These are phyloP conservation scores for Saturnispora galanensis DNA, from an alignment of 805 yeast genomes.

Conservation along the genomic window DNA sequence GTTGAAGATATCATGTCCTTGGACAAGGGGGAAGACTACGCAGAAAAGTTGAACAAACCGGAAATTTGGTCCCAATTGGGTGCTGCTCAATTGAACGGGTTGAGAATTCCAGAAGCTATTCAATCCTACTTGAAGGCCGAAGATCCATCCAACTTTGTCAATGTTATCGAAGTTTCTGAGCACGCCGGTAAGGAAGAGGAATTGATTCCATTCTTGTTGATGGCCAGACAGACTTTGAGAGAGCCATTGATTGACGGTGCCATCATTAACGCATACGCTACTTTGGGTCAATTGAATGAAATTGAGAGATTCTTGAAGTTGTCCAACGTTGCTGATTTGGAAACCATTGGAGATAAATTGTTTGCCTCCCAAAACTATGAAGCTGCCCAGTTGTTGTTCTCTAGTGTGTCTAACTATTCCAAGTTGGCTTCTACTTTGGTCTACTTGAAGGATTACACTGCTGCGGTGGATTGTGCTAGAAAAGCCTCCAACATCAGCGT, in stretches of 20 bases:
- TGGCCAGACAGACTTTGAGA: conserved; percentile 87
- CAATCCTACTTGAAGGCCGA: conserved; percentile 85
- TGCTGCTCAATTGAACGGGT: conserved; percentile 89
- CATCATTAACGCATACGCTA: conserved; percentile 77
- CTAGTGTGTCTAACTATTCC: conserved; percentile 85
- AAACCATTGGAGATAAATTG: conserved; percentile 83
- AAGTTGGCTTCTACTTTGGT: conserved; percentile 96
- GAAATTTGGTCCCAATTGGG: conserved; percentile 94
- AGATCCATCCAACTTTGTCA: conserved; percentile 82
- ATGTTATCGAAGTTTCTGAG: conserved; percentile 89
- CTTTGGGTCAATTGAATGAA: conserved; percentile 62
- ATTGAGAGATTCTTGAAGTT: conserved; percentile 78
- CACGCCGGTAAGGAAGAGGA: conserved; percentile 96
- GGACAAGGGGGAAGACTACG: conserved; percentile 90
- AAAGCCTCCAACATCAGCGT: conserved; percentile 89
- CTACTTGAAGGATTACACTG: conserved; percentile 82
- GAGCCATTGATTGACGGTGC: conserved; percentile 94
- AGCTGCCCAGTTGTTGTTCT: conserved; percentile 84
- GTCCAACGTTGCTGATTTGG: conserved; percentile 88
- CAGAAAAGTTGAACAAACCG: conserved; percentile 77
- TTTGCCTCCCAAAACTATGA: conserved; percentile 73
- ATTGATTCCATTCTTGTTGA: conserved; percentile 69
- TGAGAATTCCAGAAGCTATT: conserved; percentile 85
- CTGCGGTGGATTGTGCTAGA: conserved; percentile 98
- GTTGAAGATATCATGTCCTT: conserved; percentile 90